These are phyloP conservation scores for Wallacemonas rigidus DNA, from an alignment of 208 protist species.

Conservation along the genomic window DNA sequence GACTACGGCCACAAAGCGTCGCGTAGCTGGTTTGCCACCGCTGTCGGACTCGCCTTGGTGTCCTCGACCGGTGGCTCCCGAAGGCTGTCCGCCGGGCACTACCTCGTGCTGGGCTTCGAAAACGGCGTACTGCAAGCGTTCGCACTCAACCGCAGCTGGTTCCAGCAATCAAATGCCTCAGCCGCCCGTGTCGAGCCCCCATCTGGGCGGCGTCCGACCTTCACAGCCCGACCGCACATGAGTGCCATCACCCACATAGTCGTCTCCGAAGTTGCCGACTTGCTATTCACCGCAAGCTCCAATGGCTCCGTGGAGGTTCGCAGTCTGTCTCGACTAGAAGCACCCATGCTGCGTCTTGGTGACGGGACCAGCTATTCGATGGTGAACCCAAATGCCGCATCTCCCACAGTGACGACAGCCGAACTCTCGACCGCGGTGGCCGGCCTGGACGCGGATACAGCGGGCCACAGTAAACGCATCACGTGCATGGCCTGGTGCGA, in stretches of 20 bases:
- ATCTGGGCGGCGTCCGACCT: slow-evolving; percentile 43
- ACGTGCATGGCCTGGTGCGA: slow-evolving; percentile 68
- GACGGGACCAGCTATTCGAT: neutral
- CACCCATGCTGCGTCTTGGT: slow-evolving; percentile 65
- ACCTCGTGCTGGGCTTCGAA: slow-evolving; percentile 77
- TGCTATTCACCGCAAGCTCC: slow-evolving; percentile 71
- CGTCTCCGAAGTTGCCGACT: slow-evolving; percentile 42
- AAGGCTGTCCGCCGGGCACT: slow-evolving; percentile 31
- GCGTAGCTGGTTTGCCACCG: slow-evolving; percentile 63
- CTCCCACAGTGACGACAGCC: no score
- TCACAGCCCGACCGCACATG: slow-evolving; percentile 46
- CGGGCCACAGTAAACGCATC: slow-evolving; percentile 63
- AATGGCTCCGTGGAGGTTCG: slow-evolving; percentile 73
- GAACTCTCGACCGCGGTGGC: neutral
- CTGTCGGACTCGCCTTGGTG: slow-evolving; percentile 43
- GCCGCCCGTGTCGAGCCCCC: slow-evolving; percentile 69
- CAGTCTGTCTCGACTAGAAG: slow-evolving; percentile 53
- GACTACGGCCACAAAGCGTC: slow-evolving; percentile 1
- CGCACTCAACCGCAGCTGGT: slow-evolving; percentile 62
- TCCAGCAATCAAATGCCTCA: slow-evolving; percentile 49
- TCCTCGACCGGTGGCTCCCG: slow-evolving; percentile 12
- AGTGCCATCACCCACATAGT: slow-evolving; percentile 59
- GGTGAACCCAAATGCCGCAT: no score
- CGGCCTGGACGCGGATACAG: neutral
- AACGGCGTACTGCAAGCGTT: slow-evolving; percentile 77